Conservation (phyloP, 2,329 filamentous ascomycete species). For the Alternaria solani region DNA sequence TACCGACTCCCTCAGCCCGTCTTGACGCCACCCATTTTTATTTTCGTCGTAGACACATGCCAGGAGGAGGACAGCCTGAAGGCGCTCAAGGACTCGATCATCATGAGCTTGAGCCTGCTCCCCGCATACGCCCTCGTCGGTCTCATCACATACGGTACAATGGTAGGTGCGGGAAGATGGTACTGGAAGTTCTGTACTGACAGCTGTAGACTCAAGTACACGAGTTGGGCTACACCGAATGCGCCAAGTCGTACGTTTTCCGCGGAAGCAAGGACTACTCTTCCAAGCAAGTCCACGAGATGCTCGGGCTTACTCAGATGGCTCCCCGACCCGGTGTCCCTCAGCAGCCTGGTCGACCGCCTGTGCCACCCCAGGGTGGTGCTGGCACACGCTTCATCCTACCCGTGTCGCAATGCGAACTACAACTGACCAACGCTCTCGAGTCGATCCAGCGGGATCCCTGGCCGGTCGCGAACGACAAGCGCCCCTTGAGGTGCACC, state of each 20-base stretch:
- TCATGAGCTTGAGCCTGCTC: slow-evolving; percentile 83
- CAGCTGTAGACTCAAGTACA: slow-evolving; percentile 81
- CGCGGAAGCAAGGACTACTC: slow-evolving; percentile 96
- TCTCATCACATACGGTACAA: slow-evolving; percentile 88
- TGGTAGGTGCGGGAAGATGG: slow-evolving; percentile 63
- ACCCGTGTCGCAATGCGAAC: slow-evolving; percentile 94
- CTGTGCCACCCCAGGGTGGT: slow-evolving; percentile 70
- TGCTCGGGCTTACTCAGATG: slow-evolving; percentile 83
- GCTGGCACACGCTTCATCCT: slow-evolving; percentile 90
- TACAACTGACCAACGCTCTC: slow-evolving; percentile 93
- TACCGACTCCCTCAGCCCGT: slow-evolving; percentile 82
- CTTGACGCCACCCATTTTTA: slow-evolving; percentile 84
- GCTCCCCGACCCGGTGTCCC: slow-evolving; percentile 74
- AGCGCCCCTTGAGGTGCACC: slow-evolving; percentile 88
- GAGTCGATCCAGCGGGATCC: slow-evolving; percentile 97
- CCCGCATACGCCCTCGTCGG: slow-evolving; percentile 84
- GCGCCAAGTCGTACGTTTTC: slow-evolving; percentile 98
- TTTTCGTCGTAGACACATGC: slow-evolving; percentile 88
- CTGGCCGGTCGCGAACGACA: slow-evolving; percentile 95
- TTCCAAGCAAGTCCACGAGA: slow-evolving; percentile 99
- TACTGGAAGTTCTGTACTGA: slow-evolving; percentile 20
- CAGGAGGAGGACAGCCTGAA: slow-evolving; percentile 87
- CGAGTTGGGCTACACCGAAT: slow-evolving; percentile 97
- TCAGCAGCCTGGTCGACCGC: slow-evolving; percentile 76
- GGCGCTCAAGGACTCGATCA: slow-evolving; percentile 83